Conservation (phyloP, 805 yeast species). For the Lipomyces orientalis region DNA sequence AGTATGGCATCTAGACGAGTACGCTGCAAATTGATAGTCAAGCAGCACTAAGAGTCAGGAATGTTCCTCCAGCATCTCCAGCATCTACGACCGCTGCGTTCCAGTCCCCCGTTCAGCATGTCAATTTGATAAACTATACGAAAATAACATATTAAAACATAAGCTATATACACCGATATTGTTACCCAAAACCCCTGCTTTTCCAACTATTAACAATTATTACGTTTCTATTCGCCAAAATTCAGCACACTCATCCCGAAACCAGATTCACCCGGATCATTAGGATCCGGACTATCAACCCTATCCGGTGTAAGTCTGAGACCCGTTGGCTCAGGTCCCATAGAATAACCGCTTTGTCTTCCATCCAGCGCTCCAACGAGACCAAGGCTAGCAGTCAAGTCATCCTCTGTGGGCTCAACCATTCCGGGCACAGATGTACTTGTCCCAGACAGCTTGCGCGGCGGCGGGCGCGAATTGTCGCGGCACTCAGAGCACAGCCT, state of each 20-base stretch:
- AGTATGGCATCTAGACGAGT: too few relatives aligned
- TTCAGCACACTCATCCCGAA: conserved; percentile 3
- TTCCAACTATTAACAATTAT: background rate
- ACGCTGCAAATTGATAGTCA: too few relatives aligned
- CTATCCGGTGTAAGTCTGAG: background rate
- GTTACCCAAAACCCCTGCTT: background rate
- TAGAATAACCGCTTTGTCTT: background rate
- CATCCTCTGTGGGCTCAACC: conserved; percentile 4
- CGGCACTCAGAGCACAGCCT: conserved; percentile 77
- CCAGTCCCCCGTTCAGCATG: background rate
- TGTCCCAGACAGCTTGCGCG: background rate
- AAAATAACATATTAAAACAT: background rate
- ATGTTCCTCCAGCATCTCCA: too few relatives aligned
- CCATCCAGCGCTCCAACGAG: conserved; percentile 3
- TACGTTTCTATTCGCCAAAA: background rate
- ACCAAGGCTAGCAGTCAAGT: background rate
- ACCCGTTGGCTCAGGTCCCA: background rate
- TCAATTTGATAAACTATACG: background rate
- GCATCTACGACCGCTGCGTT: too few relatives aligned
- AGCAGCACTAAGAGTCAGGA: too few relatives aligned
- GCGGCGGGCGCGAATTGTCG: conserved; percentile 48
- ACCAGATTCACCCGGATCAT: background rate
- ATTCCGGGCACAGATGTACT: background rate
- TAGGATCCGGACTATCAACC: background rate
- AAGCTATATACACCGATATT: background rate